Percentiles rank a stretch among this genome's conserved stretches.
Conservation (phyloP, 495 filamentous ascomycete species). For the Tuber melanosporum region DNA sequence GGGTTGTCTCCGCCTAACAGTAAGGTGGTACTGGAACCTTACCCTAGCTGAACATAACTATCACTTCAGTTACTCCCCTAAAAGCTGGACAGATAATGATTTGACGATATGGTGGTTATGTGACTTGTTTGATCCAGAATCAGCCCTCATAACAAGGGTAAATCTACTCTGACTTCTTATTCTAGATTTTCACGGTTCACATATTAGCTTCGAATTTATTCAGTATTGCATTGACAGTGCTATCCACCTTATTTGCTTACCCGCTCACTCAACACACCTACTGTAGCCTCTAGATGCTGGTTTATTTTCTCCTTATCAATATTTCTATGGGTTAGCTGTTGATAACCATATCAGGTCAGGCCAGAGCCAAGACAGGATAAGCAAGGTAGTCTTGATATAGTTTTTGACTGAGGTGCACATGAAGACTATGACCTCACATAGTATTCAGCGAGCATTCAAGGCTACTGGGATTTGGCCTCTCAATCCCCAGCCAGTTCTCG, state of each 20-base stretch:
- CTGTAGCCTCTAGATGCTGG: slow-evolving; percentile 8
- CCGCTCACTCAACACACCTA: background rate
- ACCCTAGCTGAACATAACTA: slow-evolving; percentile 1
- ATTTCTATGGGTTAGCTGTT: slow-evolving; percentile 5
- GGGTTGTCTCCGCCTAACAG: too few relatives aligned
- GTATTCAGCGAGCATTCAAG: background rate
- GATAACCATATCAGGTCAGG: background rate
- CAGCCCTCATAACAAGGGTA: background rate
- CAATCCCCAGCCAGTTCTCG: background rate
- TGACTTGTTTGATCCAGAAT: slow-evolving; percentile 1
- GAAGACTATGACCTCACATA: background rate
- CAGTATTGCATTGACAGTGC: slow-evolving; percentile 4
- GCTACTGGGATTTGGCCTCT: background rate
- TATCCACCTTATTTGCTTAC: background rate
- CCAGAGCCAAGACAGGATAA: background rate
- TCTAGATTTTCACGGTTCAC: slow-evolving; percentile 11
- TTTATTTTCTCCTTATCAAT: background rate
- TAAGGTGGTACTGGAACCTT: slow-evolving; percentile 4
- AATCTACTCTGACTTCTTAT: slow-evolving; percentile 3
- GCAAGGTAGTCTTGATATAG: background rate
- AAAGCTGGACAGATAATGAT: slow-evolving; percentile 10
- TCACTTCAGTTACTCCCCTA: background rate
- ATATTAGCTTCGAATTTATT: slow-evolving; percentile 11
- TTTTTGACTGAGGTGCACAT: background rate
- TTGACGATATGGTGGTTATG: slow-evolving; percentile 4